Evolutionary conservation across 345 rosid species (phyloP).

Genomic region (Syzygium grande): DNA sequence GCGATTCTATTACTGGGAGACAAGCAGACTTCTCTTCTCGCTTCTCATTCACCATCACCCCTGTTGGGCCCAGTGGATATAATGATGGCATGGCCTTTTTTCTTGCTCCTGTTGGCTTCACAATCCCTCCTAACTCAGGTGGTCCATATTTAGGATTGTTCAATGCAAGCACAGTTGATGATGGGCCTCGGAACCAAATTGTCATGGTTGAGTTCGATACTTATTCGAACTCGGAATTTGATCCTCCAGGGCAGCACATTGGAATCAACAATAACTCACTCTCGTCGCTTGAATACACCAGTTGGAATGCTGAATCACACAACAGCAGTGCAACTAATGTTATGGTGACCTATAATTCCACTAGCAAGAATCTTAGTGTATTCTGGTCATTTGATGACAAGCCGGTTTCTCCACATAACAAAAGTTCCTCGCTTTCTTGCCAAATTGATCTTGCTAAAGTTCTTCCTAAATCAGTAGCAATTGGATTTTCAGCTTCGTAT

Average conservation of each 20-base stretch:
- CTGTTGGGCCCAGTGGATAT: rapidly evolving
- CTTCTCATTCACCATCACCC: background rate
- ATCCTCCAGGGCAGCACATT: background rate
- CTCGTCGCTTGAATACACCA: background rate
- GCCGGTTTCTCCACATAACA: background rate
- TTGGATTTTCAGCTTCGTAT: too few relatives aligned
- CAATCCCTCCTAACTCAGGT: background rate
- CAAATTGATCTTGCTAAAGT: background rate
- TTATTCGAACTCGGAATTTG: background rate
- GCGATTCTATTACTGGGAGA: background rate
- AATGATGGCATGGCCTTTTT: background rate
- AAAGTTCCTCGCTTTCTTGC: background rate
- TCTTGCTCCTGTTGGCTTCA: background rate
- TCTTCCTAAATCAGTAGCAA: background rate
- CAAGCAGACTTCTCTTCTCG: background rate
- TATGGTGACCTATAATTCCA: background rate
- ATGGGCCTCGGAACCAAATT: background rate
- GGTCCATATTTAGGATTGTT: background rate
- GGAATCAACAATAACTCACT: background rate
- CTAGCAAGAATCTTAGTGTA: background rate
- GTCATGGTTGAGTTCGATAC: background rate
- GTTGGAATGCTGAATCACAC: background rate
- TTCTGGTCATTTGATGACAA: background rate
- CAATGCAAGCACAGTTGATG: background rate
- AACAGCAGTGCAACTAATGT: background rate